These are phyloP conservation scores for Cryptococcus depauperatus DNA, from an alignment of 1,284 basidiomycete genomes.

Conservation along the genomic window DNA sequence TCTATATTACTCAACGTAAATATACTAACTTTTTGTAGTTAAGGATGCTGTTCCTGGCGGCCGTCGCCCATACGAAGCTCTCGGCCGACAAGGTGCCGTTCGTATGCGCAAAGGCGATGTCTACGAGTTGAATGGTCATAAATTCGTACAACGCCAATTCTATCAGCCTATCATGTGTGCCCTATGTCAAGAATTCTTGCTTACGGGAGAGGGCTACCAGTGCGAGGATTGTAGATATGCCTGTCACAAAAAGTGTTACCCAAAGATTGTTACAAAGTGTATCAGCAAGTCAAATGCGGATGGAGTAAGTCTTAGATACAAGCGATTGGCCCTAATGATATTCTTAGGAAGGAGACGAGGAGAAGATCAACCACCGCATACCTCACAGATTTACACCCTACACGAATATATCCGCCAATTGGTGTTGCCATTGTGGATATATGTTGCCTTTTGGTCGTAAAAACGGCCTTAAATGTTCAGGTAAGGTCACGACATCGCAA, in stretches of 20 bases:
- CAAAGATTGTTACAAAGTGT: constrained; percentile 99
- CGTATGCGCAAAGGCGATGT: constrained; percentile 97
- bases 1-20: neutral
- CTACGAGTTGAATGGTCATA: constrained; percentile 99
- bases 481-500: constrained; percentile 25
- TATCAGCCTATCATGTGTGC: constrained; percentile 98
- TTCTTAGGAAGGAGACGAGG: constrained; percentile 80
- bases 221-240: constrained; percentile 99
- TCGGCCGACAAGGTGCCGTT: constrained; percentile 95
- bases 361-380: constrained; percentile 99
- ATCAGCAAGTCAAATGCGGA: constrained; percentile 94
- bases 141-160: constrained; percentile 95
- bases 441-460: constrained; percentile 96
- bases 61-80: constrained; percentile 90
- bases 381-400: constrained; percentile 97
- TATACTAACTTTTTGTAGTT: constrained; percentile 51
- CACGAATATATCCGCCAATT: constrained; percentile 95
- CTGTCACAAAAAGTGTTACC: constrained; percentile 98
- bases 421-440: constrained; percentile 99
- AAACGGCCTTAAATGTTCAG: constrained; percentile 85
- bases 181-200: constrained; percentile 93
- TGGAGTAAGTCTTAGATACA: constrained; percentile 50
- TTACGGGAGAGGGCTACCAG: constrained; percentile 95
- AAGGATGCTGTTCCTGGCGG: constrained; percentile 79
- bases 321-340: neutral